phyloP scores from a whole-genome alignment of 495 filamentous ascomycete species.

The Penicillium atrosanguineum region DNA sequence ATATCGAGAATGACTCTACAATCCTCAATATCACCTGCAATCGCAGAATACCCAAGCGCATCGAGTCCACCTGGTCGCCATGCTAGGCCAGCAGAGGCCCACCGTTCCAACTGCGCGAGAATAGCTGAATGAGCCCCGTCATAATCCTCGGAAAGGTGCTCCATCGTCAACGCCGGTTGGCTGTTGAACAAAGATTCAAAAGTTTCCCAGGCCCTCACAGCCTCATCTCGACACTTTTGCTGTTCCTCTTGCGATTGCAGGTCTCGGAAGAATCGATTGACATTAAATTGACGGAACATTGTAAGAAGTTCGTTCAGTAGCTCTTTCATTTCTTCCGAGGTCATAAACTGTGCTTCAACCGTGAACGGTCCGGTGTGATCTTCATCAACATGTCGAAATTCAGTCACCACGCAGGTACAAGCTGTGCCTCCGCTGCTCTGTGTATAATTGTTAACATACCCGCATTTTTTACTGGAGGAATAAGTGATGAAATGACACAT shows the following conservation, averaged over 20 bases:
- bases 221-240: conserved; percentile 1
- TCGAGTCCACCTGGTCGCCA: conserved; percentile 15
- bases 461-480: neutral
- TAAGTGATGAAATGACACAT: neutral
- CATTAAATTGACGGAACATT: conserved; percentile 19
- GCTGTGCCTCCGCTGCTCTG: conserved; percentile 28
- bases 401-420: conserved; percentile 34
- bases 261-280: conserved; percentile 8
- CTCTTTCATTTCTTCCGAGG: conserved; percentile 16
- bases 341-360: conserved; percentile 31
- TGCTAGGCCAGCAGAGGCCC: conserved; percentile 12
- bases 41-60: conserved; percentile 5
- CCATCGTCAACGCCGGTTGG: conserved; percentile 14
- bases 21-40: conserved; percentile 11
- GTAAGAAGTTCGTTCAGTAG: conserved; percentile 25
- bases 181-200: conserved; percentile 20
- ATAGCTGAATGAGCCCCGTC: conserved; percentile 8
- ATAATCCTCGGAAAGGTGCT: conserved; percentile 17
- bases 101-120: conserved; percentile 10
- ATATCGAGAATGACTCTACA: conserved; percentile 23
- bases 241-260: conserved; percentile 10
- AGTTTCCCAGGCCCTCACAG: conserved; percentile 17
- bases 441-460: neutral
- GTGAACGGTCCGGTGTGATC: conserved; percentile 19
- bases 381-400: conserved; percentile 27